These are phyloP conservation scores for Gypsophila paniculata DNA, from an alignment of 179 eudicot genomes.

Conservation along the genomic window DNA sequence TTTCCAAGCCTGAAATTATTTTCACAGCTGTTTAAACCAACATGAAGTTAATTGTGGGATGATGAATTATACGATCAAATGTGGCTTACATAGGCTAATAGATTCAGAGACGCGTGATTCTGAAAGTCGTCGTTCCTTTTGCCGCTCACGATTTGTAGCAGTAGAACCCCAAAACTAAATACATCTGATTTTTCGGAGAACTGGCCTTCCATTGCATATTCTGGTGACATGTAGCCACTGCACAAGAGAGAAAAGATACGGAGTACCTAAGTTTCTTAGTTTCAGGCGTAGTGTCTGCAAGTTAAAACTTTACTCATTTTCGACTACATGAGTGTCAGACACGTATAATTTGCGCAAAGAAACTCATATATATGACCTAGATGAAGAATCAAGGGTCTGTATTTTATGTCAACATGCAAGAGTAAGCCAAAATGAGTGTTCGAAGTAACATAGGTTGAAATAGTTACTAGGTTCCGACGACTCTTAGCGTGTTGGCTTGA, in stretches of 20 bases:
- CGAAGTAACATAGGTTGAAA: slow-evolving; percentile 3
- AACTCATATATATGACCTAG: neutral
- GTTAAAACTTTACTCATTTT: neutral
- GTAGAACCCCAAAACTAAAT: slow-evolving; percentile 30
- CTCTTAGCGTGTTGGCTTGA: slow-evolving; percentile 41
- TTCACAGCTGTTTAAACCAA: neutral
- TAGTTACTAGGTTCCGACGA: slow-evolving; percentile 58
- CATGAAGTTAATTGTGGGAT: neutral
- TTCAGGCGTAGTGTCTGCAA: no score
- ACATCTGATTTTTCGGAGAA: slow-evolving; percentile 34
- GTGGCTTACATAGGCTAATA: slow-evolving; percentile 31
- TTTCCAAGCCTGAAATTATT: slow-evolving; percentile 41
- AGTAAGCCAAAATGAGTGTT: neutral
- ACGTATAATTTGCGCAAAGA: neutral
- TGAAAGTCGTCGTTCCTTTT: slow-evolving; percentile 25
- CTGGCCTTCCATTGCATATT: slow-evolving; percentile 36
- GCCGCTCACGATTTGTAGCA: slow-evolving; percentile 30
- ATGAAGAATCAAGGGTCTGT: no score
- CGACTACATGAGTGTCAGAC: neutral
- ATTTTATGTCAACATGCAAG: neutral
- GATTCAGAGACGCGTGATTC: slow-evolving; percentile 22
- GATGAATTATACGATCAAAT: neutral
- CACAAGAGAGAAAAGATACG: neutral
- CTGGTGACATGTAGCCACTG: slow-evolving; percentile 26
- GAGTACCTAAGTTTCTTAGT: neutral